These are phyloP conservation scores for Neurospora intermedia DNA, from an alignment of 495 filamentous ascomycete genomes.

Conservation along the genomic window DNA sequence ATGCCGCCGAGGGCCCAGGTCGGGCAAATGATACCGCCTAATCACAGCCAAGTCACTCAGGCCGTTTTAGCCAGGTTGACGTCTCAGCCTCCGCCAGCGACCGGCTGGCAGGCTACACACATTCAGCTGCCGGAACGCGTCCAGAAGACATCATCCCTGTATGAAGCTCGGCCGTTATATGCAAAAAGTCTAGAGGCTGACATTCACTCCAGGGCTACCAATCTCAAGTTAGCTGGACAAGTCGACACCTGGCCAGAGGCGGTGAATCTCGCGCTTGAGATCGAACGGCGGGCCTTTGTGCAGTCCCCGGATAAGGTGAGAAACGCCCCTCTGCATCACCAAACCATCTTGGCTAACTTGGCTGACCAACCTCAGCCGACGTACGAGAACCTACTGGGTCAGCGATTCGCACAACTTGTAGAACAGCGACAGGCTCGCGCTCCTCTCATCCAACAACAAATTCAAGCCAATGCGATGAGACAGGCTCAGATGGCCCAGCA, in stretches of 20 bases:
- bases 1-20: slow-evolving; percentile 32
- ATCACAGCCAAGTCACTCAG: slow-evolving; percentile 7
- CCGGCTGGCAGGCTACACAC: slow-evolving; percentile 23
- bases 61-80: slow-evolving; percentile 6
- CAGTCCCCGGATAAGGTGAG: slow-evolving; percentile 33
- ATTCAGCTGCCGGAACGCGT: slow-evolving; percentile 20
- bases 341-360: slow-evolving; percentile 6
- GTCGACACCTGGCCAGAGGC: slow-evolving; percentile 17
- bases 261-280: slow-evolving; percentile 20
- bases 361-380: slow-evolving; percentile 17
- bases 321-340: not conserved
- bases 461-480: slow-evolving; percentile 31
- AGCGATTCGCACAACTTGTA: slow-evolving; percentile 24
- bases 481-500: slow-evolving; percentile 28
- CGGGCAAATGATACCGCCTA: slow-evolving; percentile 25
- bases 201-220: not conserved
- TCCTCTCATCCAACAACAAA: slow-evolving; percentile 27
- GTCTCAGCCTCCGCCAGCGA: slow-evolving; percentile 11
- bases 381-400: slow-evolving; percentile 26
- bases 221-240: not conserved
- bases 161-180: slow-evolving; percentile 4
- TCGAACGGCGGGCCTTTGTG: slow-evolving; percentile 34
- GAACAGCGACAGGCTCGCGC: slow-evolving; percentile 32
- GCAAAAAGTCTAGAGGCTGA: not conserved
- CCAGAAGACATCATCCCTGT: slow-evolving; percentile 27